Base-by-base conservation (phyloP, 2,329 filamentous ascomycete species). In the Apiospora koreana region DNA sequence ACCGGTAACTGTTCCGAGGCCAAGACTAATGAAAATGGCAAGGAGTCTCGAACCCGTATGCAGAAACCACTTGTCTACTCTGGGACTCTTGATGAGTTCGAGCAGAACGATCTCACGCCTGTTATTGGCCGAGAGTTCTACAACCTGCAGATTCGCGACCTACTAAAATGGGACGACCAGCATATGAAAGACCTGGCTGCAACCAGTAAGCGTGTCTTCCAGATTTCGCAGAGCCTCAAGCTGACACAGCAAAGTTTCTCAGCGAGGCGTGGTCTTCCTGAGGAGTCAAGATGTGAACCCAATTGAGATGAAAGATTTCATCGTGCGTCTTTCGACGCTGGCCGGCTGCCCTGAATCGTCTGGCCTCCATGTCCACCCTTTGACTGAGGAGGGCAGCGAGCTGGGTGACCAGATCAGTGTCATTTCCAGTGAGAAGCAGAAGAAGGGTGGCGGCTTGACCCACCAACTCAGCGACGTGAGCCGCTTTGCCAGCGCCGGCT, bases 401-500 rank as follows among this genome's bases (percentile, higher is more conserved):
- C 80, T 86, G 0, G 85, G 86, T 45, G 86, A 88, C 74, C 83
- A 89, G 75, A 85, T 89, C 72, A 86, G 83, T 69, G 85, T 88
- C 69, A 89, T 89, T 76, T 87, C 84, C 69, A 85, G 84, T 67
- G 84, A 86, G 77, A 85, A 86, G 81, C 83, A 87, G 76, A 85
- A 86, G 80, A 87, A 87, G 77, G 83, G 85, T 38, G 84, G 85
- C 74, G 84, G 84, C 73, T 76, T 87, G 70, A 86, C 85, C 41
- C 83, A 87, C 75, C 81, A 85, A 73, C 79, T 86, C 70, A 86
- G 83, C 73, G 85, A 86, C 73, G 84, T 85, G 62, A 84, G 82
- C 74, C 81, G 84, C 28, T 84, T 84, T 68, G 85, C 85, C 38
- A 82, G 80, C 75, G 78, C 73, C 67, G 84, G 81, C 14, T 88